Evolutionary conservation across 2,329 filamentous ascomycete genomes (phyloP).

Genomic region (Fusarium clavum): DNA sequence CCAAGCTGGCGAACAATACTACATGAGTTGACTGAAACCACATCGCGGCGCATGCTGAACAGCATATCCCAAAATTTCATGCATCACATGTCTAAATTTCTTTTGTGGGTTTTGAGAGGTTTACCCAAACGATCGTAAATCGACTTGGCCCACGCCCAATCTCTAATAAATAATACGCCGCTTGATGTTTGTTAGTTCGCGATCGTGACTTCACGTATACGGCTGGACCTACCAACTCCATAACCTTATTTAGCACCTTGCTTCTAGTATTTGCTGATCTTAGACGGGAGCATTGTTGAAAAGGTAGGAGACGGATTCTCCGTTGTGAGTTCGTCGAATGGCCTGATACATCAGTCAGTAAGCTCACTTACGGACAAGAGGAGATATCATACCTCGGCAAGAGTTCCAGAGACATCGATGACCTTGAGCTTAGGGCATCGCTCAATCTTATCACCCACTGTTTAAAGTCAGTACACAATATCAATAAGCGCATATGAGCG

Average conservation of each 20-base stretch:
- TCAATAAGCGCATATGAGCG: not conserved
- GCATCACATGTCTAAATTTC: constrained; percentile 20
- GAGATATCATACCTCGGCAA: constrained; percentile 64
- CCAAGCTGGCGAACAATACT: constrained; percentile 15
- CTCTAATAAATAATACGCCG: constrained; percentile 40
- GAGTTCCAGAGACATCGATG: constrained; percentile 89
- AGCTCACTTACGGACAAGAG: not conserved
- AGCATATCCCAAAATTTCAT: constrained; percentile 9
- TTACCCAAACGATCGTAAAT: constrained; percentile 29
- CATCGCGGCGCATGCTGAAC: constrained; percentile 4
- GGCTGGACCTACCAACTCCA: constrained; percentile 43
- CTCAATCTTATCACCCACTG: constrained; percentile 80
- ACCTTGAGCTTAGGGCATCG: constrained; percentile 84
- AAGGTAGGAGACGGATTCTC: constrained; percentile 72
- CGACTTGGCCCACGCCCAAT: constrained; percentile 31
- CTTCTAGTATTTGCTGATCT: constrained; percentile 15
- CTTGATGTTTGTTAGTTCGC: constrained; percentile 33
- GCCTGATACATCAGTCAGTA: constrained; percentile 57
- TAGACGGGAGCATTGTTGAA: constrained; percentile 73
- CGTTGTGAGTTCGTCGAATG: constrained; percentile 76
- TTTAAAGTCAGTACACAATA: constrained; percentile 17
- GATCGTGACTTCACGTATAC: constrained; percentile 1
- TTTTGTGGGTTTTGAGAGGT: constrained; percentile 32
- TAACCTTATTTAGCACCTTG: constrained; percentile 30
- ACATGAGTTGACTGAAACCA: constrained; percentile 7